Evolutionary conservation across 2,329 filamentous ascomycete genomes (phyloP).

Genomic region (Fusarium hainanense): DNA sequence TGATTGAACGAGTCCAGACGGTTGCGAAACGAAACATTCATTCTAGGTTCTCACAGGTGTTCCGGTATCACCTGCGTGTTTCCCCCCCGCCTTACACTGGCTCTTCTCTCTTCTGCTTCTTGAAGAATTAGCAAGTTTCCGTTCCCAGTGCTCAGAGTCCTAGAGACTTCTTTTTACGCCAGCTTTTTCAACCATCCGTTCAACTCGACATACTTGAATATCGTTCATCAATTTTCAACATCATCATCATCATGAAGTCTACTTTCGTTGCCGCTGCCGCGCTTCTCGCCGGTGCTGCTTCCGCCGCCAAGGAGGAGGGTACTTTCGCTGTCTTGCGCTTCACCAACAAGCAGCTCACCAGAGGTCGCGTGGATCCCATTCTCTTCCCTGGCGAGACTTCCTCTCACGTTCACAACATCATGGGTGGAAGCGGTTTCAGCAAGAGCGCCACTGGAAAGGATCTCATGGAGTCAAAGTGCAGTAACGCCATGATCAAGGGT

Average conservation of each 20-base stretch:
- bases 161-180: slow-evolving; percentile 34
- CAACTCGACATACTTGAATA: slow-evolving; percentile 10
- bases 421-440: slow-evolving; percentile 76
- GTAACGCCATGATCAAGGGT: slow-evolving; percentile 73
- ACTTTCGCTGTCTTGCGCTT: slow-evolving; percentile 78
- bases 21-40: slow-evolving; percentile 41
- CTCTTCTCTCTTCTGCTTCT: slow-evolving; percentile 25
- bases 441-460: slow-evolving; percentile 70
- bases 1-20: slow-evolving; percentile 22
- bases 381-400: slow-evolving; percentile 69
- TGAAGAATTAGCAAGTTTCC: slow-evolving; percentile 26
- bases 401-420: slow-evolving; percentile 75
- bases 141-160: slow-evolving; percentile 42
- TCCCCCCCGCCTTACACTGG: slow-evolving; percentile 22
- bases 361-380: slow-evolving; percentile 75
- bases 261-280: slow-evolving; percentile 48
- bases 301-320: slow-evolving; percentile 57
- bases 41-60: slow-evolving; percentile 49
- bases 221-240: not conserved
- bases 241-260: slow-evolving; percentile 52
- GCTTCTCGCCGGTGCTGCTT: slow-evolving; percentile 53
- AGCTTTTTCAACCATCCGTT: slow-evolving; percentile 20
- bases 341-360: slow-evolving; percentile 71
- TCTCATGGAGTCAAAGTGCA: slow-evolving; percentile 72
- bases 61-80: slow-evolving; percentile 49